phyloP scores from a whole-genome alignment of 495 filamentous ascomycete genomes.

The Podospora fimiseda region DNA sequence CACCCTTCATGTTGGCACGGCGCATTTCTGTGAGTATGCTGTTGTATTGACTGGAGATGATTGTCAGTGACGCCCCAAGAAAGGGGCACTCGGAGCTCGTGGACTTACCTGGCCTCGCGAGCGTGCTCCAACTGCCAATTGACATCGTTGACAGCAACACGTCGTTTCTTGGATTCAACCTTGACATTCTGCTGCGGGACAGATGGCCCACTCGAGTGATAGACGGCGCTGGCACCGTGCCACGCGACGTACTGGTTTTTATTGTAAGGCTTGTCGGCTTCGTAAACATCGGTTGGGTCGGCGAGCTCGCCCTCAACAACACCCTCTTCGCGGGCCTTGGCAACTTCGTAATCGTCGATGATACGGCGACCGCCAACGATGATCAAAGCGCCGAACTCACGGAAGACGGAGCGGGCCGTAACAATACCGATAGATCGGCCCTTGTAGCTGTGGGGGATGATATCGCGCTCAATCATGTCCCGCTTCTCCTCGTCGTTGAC shows the following conservation, averaged over 20 bases:
- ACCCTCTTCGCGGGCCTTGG: slow-evolving; percentile 68
- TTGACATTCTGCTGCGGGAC: slow-evolving; percentile 73
- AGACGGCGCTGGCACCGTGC: slow-evolving; percentile 93
- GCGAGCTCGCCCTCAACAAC: slow-evolving; percentile 85
- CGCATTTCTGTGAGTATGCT: slow-evolving; percentile 56
- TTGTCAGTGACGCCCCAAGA: slow-evolving; percentile 11
- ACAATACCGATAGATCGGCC: slow-evolving; percentile 96
- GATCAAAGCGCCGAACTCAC: slow-evolving; percentile 92
- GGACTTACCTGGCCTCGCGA: slow-evolving; percentile 70
- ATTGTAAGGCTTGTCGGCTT: slow-evolving; percentile 73
- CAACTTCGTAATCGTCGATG: slow-evolving; percentile 82
- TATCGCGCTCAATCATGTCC: slow-evolving; percentile 85
- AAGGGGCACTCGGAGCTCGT: not conserved
- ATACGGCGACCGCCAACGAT: slow-evolving; percentile 83
- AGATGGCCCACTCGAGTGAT: slow-evolving; percentile 74
- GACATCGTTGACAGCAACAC: slow-evolving; percentile 83
- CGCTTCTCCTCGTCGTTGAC: slow-evolving; percentile 88
- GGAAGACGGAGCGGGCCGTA: slow-evolving; percentile 91
- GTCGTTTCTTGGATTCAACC: slow-evolving; percentile 66
- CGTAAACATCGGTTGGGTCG: slow-evolving; percentile 75
- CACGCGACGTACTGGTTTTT: slow-evolving; percentile 96
- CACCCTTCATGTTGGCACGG: slow-evolving; percentile 60
- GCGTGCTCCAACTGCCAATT: slow-evolving; percentile 98
- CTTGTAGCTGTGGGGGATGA: slow-evolving; percentile 97
- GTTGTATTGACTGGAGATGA: slow-evolving; percentile 69